A percentile compares a stretch with the other conserved stretches of the same genome.
These are phyloP conservation scores for Paramecium sexaurelia DNA, from an alignment of 73 alveolate species.

Conservation along the genomic window DNA sequence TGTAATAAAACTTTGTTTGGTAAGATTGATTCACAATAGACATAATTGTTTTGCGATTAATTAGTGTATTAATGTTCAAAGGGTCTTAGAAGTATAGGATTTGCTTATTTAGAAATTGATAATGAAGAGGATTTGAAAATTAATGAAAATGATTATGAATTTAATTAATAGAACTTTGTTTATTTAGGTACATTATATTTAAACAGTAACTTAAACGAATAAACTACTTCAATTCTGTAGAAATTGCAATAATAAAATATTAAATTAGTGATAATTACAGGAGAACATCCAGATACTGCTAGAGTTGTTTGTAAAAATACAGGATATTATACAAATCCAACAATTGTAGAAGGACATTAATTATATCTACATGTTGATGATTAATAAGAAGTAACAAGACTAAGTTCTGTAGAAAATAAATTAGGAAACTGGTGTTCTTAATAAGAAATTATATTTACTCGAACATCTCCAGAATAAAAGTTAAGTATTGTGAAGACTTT, in stretches of 20 bases:
- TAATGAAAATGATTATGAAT: slow-evolving; percentile 43
- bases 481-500: slow-evolving; percentile 22
- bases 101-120: slow-evolving; percentile 10
- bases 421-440: slow-evolving; percentile 19
- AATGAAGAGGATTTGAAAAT: slow-evolving; percentile 6
- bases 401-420: slow-evolving; percentile 28
- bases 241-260: background rate
- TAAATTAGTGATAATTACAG: slow-evolving; percentile 43
- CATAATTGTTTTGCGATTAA: background rate
- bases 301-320: background rate
- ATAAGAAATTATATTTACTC: background rate
- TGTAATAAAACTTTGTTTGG: slow-evolving; percentile 22
- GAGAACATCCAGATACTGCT: slow-evolving; percentile 53
- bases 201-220: background rate
- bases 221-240: background rate
- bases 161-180: background rate
- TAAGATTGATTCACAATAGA: background rate
- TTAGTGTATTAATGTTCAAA: background rate
- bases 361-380: slow-evolving; percentile 46
- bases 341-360: background rate
- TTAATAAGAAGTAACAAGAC: background rate
- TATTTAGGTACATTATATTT: slow-evolving; percentile 28
- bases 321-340: slow-evolving; percentile 12
- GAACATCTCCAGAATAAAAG: slow-evolving; percentile 32
- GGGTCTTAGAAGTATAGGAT: slow-evolving; percentile 53